Evolutionary conservation across 2,329 filamentous ascomycete genomes (phyloP).

Genomic region (Didymella pinodella): DNA sequence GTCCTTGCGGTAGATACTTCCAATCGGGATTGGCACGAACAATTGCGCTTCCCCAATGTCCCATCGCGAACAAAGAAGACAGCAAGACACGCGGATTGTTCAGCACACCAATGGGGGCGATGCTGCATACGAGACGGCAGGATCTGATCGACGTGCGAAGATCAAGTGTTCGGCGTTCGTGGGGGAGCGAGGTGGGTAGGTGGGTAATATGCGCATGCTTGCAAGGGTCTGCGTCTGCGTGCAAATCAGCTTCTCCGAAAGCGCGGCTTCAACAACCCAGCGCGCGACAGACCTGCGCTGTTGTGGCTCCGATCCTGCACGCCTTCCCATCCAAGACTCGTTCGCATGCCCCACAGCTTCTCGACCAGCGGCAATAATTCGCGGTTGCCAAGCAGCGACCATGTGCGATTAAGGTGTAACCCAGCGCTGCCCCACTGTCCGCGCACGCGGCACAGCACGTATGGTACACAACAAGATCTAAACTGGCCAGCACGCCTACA

Average conservation of each 20-base stretch:
- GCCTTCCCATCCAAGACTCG: slow-evolving; percentile 14
- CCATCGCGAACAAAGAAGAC: neutral
- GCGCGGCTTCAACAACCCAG: slow-evolving; percentile 13
- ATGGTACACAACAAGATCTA: neutral
- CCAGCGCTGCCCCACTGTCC: neutral
- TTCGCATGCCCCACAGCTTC: slow-evolving; percentile 18
- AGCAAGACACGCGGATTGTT: neutral
- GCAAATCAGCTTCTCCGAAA: neutral
- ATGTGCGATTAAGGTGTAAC: neutral
- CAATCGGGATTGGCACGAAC: neutral
- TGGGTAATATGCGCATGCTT: slow-evolving; percentile 17
- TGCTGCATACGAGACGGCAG: slow-evolving; percentile 2
- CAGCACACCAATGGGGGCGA: neutral
- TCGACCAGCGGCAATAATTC: slow-evolving; percentile 4
- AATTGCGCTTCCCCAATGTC: neutral
- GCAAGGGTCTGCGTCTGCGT: slow-evolving; percentile 12
- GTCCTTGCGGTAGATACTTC: neutral
- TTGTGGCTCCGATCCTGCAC: slow-evolving; percentile 14
- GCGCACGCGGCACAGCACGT: slow-evolving; percentile 3
- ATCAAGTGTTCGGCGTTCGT: slow-evolving; percentile 15
- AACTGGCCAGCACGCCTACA: neutral
- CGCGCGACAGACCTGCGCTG: slow-evolving; percentile 3
- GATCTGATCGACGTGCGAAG: slow-evolving; percentile 7
- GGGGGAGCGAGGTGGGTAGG: slow-evolving; percentile 10
- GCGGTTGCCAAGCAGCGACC: slow-evolving; percentile 3